phyloP scores from a whole-genome alignment of 2,329 filamentous ascomycete species.

The Hymenoscyphus occultus region DNA sequence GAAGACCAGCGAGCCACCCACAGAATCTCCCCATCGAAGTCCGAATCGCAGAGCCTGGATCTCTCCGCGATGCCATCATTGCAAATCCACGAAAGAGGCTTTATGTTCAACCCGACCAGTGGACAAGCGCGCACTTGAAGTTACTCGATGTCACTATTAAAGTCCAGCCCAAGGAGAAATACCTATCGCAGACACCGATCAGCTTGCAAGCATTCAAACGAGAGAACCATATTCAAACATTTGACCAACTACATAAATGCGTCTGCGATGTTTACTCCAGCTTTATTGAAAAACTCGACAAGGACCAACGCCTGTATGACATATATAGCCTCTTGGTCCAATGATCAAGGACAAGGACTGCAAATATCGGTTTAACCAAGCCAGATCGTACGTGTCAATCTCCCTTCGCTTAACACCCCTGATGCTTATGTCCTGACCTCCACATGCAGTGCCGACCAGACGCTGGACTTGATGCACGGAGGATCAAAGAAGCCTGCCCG shows the following conservation, averaged over 20 bases:
- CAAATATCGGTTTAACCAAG: background rate
- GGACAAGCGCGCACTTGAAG: background rate
- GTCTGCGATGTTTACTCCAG: background rate
- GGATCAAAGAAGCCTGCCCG: background rate
- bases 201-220: background rate
- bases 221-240: background rate
- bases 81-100: conserved; percentile 3
- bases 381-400: background rate
- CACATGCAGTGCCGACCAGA: background rate
- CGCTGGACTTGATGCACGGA: background rate
- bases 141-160: background rate
- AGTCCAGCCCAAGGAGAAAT: background rate
- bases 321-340: background rate
- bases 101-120: background rate
- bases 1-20: background rate
- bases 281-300: background rate
- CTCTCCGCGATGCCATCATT: background rate
- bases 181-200: background rate
- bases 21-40: background rate
- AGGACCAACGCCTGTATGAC: background rate
- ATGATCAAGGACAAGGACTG: background rate
- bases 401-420: background rate
- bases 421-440: background rate
- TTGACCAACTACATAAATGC: background rate
- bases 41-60: background rate